Base-by-base conservation (phyloP, 2,329 filamentous ascomycete genomes). In the Emydomyces testavorans region DNA sequence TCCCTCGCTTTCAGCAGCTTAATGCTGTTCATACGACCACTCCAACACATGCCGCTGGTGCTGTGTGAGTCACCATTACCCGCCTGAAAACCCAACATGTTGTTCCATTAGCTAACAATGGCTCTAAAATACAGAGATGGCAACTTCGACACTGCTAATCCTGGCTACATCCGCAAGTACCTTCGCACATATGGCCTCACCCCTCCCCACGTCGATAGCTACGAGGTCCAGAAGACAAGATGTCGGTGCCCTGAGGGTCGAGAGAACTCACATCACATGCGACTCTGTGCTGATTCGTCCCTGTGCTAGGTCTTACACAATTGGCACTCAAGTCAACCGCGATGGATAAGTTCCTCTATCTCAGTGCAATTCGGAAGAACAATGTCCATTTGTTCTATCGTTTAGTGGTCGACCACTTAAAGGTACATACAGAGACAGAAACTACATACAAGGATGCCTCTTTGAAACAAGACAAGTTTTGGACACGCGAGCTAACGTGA, bases 331-430 rank as follows among this genome's bases (percentile, higher is more conserved):
- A 72, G 59, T 59, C 62, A 46, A 70, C 69, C 15, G 53, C 61
- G 40, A 72, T 73, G 53, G 71, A 73, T 35, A 71, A 72, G 52
- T 73, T 71, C 57, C 65, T 70, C 46, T 73, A 73, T 55, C 63
- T 73, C 44, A 71, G 68, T 59, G 67, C 68, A 6, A 58, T 73
- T 46, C 68, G 71, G 57, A 71, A 71, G 58, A 70, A 72, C 60
- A 71, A 73, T 60, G 70, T 73, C 4, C 71, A 73, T 55, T 60
- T 73, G n/a, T 73, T 73, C 60, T 73, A 73, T 59, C 68, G 71
- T 54, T 56, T 73, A 53, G 61, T 73, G 41, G 67, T 66, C 28
- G 69, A 72, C 50, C 69, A 73, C 52, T 62, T 72, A 49, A 65
- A 60, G 60, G 66, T 69, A 58, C 46, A 62, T 11, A 13, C n/a